phyloP scores from a whole-genome alignment of 306 rosid genomes.

The Begonia fuchsioides region DNA sequence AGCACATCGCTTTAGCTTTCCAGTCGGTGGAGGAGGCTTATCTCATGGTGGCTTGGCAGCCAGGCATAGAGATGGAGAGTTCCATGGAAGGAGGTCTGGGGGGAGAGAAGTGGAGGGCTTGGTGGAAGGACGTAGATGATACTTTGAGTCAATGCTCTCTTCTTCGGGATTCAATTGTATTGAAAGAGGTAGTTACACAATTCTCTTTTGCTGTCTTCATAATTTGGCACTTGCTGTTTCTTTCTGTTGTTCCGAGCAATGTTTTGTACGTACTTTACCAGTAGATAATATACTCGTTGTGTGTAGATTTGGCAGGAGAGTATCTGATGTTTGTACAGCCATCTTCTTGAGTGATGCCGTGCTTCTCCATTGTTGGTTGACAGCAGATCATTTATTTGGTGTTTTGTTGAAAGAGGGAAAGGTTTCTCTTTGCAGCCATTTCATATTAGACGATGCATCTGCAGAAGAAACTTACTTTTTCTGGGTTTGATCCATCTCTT shows the following conservation, averaged over 20 bases:
- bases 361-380: slow-evolving; percentile 7
- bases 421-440: not conserved
- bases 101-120: slow-evolving; percentile 56
- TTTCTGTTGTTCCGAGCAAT: slow-evolving; percentile 35
- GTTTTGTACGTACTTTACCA: slow-evolving; percentile 44
- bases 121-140: slow-evolving; percentile 63
- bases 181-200: slow-evolving; percentile 20
- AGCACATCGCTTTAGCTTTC: slow-evolving; percentile 46
- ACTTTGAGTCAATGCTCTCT: slow-evolving; percentile 16
- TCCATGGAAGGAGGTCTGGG: slow-evolving; percentile 56
- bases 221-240: slow-evolving; percentile 27
- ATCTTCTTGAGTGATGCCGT: slow-evolving; percentile 22
- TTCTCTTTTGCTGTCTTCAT: slow-evolving; percentile 31
- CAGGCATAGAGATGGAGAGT: slow-evolving; percentile 55
- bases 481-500: not conserved
- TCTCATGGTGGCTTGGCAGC: slow-evolving; percentile 80
- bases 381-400: not conserved
- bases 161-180: slow-evolving; percentile 20
- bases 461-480: not conserved
- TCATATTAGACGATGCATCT: not conserved
- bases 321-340: slow-evolving; percentile 46
- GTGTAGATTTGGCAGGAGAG: slow-evolving; percentile 45
- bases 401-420: slow-evolving; percentile 19
- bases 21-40: slow-evolving; percentile 84
- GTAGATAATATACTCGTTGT: slow-evolving; percentile 44